Percentiles rank a stretch among this genome's conserved stretches.
These are phyloP conservation scores for Chytridiales sp. DNA, from an alignment of 371 early-diverging fungal genomes.

Conservation along the genomic window DNA sequence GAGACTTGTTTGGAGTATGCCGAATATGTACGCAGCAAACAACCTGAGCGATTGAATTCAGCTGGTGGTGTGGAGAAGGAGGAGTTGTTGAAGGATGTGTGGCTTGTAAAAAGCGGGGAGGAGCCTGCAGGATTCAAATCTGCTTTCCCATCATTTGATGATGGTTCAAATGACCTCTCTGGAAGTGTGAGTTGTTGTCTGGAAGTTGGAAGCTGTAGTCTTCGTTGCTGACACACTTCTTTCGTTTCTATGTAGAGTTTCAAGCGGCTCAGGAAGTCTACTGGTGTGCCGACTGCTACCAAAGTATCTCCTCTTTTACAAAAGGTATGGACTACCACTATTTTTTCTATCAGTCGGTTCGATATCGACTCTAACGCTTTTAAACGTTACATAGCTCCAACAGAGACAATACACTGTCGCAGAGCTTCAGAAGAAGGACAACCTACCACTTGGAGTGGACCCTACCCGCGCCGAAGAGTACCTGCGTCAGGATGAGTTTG, in stretches of 20 bases:
- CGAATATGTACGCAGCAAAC: constrained; percentile 7
- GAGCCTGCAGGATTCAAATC: constrained; percentile 34
- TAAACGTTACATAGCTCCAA: constrained; percentile 1
- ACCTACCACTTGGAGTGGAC: constrained; percentile 41
- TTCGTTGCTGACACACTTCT: no score
- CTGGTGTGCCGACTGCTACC: no score
- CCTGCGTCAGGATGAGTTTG: constrained; percentile 33
- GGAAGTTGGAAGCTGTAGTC: no score
- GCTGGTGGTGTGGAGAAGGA: not conserved
- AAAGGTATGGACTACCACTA: not conserved
- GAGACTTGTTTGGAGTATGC: constrained; percentile 33
- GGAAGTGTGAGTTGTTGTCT: no score
- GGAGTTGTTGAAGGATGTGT: constrained; percentile 2
- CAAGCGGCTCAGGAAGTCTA: no score
- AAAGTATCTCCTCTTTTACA: not conserved
- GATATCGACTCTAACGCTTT: not conserved
- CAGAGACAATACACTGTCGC: constrained; percentile 25
- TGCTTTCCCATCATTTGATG: constrained; percentile 38
- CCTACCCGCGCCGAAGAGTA: constrained; percentile 34
- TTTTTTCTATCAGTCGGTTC: no score
- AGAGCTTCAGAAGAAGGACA: constrained; percentile 30
- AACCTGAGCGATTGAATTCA: constrained; percentile 1
- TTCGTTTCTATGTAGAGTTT: no score
- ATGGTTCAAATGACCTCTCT: constrained; percentile 23
- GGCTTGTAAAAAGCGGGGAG: constrained; percentile 22